phyloP scores from a whole-genome alignment of 1,284 basidiomycete species.

The Cryptococcus neoformans region DNA sequence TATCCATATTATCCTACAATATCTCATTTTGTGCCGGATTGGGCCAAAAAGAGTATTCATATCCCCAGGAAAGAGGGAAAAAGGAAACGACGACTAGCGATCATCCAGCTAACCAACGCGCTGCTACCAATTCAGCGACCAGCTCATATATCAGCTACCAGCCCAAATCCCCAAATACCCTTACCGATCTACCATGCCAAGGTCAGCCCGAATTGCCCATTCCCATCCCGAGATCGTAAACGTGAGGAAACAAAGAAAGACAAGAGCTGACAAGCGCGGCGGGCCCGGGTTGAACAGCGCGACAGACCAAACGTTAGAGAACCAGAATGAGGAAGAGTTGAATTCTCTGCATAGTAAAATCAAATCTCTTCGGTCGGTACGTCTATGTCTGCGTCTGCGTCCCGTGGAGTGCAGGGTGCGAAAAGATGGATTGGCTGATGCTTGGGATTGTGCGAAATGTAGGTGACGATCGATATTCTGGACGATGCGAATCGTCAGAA shows the following conservation, averaged over 20 bases:
- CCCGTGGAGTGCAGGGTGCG: not conserved
- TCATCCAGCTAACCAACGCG: too few relatives aligned
- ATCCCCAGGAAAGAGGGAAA: too few relatives aligned
- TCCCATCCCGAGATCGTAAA: not conserved
- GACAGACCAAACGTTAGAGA: constrained; percentile 48
- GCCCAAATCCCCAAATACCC: too few relatives aligned
- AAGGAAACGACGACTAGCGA: too few relatives aligned
- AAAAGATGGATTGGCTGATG: not conserved
- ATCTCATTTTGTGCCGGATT: too few relatives aligned
- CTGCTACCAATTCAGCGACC: too few relatives aligned
- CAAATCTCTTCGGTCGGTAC: constrained; percentile 42
- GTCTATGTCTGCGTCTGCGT: constrained; percentile 8
- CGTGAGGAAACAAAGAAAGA: not conserved
- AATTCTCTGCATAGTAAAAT: constrained; percentile 48
- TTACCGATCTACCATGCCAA: constrained; percentile 1
- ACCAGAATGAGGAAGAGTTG: constrained; percentile 50
- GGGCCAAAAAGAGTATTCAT: too few relatives aligned
- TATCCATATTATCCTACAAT: too few relatives aligned
- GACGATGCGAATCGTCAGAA: constrained; percentile 46
- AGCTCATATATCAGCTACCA: too few relatives aligned
- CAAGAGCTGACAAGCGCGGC: not conserved
- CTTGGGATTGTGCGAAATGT: not conserved
- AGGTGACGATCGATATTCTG: constrained; percentile 50
- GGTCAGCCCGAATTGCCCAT: not conserved
- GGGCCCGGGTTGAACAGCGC: constrained; percentile 16